A percentile compares a stretch with the other conserved stretches of the same genome.
Evolutionary conservation across 768 basidiomycete species (phyloP).

Genomic region (Xerocomus spinulosus): DNA sequence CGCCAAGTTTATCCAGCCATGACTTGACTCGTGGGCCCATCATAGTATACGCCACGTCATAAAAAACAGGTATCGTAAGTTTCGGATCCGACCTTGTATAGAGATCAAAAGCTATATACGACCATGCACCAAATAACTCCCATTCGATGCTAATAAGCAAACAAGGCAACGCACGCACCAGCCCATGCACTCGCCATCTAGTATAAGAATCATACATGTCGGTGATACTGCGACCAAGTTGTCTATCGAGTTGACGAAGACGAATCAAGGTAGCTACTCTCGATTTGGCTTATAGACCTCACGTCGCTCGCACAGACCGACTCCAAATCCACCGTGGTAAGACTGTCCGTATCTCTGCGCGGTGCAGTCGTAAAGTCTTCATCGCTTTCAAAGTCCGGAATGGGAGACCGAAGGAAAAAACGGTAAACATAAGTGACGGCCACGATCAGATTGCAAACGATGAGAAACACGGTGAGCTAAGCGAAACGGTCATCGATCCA

Average conservation of each 20-base stretch:
- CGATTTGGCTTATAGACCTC: neutral
- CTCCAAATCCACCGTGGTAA: neutral
- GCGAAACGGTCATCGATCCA: neutral
- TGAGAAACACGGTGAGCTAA: neutral
- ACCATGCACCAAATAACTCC: neutral
- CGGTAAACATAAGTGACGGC: constrained; percentile 2
- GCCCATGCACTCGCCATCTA: too few species aligned
- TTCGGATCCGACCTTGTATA: too few species aligned
- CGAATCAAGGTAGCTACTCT: neutral
- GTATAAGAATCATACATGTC: too few species aligned
- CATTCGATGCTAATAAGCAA: too few species aligned
- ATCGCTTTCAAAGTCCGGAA: neutral
- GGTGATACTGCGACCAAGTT: neutral
- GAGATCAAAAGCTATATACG: neutral
- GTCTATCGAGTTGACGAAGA: neutral
- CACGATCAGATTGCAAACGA: constrained; percentile 2
- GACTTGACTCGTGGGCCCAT: too few species aligned
- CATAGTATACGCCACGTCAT: too few species aligned
- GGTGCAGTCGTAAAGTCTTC: neutral
- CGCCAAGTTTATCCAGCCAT: too few species aligned
- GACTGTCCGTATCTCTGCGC: neutral
- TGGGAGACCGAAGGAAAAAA: neutral
- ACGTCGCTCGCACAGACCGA: neutral
- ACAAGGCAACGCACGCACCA: too few species aligned
- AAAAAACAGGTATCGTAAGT: too few species aligned